Base-by-base conservation (phyloP, 768 basidiomycete species). In the Mrakia blollopis region DNA sequence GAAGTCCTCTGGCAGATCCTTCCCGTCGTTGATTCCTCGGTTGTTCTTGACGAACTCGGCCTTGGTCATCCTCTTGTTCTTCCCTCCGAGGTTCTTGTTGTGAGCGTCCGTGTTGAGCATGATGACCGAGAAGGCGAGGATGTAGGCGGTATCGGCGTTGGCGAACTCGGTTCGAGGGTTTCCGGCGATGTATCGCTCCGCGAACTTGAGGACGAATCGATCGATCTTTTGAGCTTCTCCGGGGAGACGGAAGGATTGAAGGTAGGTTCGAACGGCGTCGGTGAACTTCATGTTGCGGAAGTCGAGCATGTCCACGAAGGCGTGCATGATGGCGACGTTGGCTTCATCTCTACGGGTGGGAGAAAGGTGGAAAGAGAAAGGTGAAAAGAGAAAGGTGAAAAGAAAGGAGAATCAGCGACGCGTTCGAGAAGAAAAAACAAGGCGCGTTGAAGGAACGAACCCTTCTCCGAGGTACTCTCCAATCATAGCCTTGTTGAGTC, bases 221-320 rank as follows among this genome's bases (percentile, higher is more conserved):
- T 99, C 97, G 80, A 99, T 98, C 85, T 98, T 98, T 84, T 99
- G 97, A 0, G 94, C 87, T 84, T 99, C 97, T 62, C 97, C 97
- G 10, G 97, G 97, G 28, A 99, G 88, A 68, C 97, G 92, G 88
- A 98, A 98, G 5, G 93, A 89, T 83, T 99, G 97, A 37, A 99
- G 85, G 85, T 97, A 98, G 76, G 89, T 82, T 30, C 97, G 89
- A 57, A 99, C 86, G 2, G 97, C 94, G 80, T 95, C 92, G 60
- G 95, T 90, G 82, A 99, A 99, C 25, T 87, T 85, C 73, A 89
- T 84, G 77, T 90, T 89, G 61, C 87, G 88, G 84, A 99, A 93
- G 79, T 98, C 93, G 81, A 99, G 87, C 81, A 89, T 84, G 83
- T 98, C 94, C 75, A 98, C 93, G 81, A 98, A 98, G 37, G 93